Base-by-base conservation (phyloP, 345 rosid species). In the Heritiera littoralis region DNA sequence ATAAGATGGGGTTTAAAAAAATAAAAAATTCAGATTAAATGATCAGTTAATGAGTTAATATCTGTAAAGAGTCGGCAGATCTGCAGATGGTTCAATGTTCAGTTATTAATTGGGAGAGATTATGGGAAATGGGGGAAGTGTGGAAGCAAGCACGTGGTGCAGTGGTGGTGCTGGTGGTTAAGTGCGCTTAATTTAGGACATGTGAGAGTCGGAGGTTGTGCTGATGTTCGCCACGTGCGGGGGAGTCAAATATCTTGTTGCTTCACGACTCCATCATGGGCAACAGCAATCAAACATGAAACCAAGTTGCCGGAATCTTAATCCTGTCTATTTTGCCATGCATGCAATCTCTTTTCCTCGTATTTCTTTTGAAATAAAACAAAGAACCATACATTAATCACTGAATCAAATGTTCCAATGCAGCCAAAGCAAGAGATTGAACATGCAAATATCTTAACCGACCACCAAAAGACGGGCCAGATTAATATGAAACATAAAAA, bases 221-320 rank as follows among this genome's bases (percentile, higher is more conserved):
- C 77, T 70, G 86, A 81, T 80, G 84, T 80, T 72, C 68, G 85
- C 81, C 84, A 79, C 83, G 81, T 76, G 78, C 1, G 77, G 68
- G 28, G 51, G 72, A 43, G 2, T 9, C 10, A 58, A 18, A n/a
- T 11, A 32, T 58, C 32, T 38, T 7, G 14, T 17, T 15, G 35
- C 15, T 23, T 60, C 79, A 38, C 63, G 55, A 72, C 70, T 64
- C 20, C 55, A 13, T 48, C 56, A 48, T 48, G 13, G 9, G 13
- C 51, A 48, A 40, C 49, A 40, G 13, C 70, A 66, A 66, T 64
- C 20, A 64, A 14, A 5, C 45, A 1, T 1, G 12, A 9, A 46
- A 49, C 54, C 12, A 11, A 48, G 17, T 14, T 12, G 18, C 6
- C 55, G 0, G 17, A 13, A 49, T 11, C 52, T 49, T 11, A 49